Base-by-base conservation (phyloP, 2,329 filamentous ascomycete genomes). In the Xylaria multiplex region DNA sequence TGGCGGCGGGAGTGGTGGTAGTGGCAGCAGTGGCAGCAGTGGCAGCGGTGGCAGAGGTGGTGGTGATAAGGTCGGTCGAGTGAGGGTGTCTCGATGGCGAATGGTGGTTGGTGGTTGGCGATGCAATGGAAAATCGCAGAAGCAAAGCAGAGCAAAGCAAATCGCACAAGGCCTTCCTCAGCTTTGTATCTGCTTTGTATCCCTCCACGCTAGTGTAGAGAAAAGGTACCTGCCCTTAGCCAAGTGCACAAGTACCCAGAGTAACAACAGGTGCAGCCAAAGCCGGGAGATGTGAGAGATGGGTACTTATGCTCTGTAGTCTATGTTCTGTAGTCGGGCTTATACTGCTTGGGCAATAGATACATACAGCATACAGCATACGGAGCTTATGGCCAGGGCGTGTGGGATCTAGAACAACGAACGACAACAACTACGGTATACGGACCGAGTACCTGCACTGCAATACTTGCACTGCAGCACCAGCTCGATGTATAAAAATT, bases 91-190 rank as follows among this genome's bases (percentile, higher is more conserved):
- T 4, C 19, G 58, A 14, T 56, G 37, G 8, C 42, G 54, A 40
- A 14, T 56, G 37, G 8, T 49, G 54, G 54, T 32, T 55, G 37
- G 57, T 49, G 24, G 35, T 27, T 49, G 43, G 45, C 56, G 46
- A 50, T 14, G 45, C 56, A 42, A 19, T 24, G 45, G 24, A 56
- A 56, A 56, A 45, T 45, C 43, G 42, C 43, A 58, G 14, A 50
- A 14, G 42, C 27, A 37, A 40, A 22, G 50, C 48, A 53, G 37
- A 53, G 49, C 49, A 53, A 22, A 32, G 35, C 35, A 37, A 37
- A 32, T 54, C 50, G 50, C 50, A 54, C 50, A 24, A 13, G 37
- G 37, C 14, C 37, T 40, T 40, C 27, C 27, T 27, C 27, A 14
- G 37, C 37, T 40, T 40, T 40, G 37, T 40, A 14, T n/a, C 27